Percentiles rank a stretch among this genome's conserved stretches.
Conservation (phyloP, 495 filamentous ascomycete genomes). For the Penicillium steckii region DNA sequence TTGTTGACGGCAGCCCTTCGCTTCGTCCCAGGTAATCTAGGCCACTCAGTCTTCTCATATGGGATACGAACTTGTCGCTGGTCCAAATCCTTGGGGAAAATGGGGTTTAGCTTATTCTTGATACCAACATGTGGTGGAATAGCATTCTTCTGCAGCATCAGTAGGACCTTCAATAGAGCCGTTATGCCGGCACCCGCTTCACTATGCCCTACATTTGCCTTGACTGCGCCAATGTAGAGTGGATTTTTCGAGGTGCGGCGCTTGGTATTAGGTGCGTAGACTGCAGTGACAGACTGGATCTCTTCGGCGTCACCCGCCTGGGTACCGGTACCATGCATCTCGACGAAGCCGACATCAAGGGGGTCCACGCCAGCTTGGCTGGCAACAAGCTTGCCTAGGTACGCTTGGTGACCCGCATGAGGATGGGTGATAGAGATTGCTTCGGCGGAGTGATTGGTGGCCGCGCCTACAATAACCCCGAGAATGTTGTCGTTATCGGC, state of each 20-base stretch:
- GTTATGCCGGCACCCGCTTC: constrained; percentile 34
- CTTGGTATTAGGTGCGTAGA: constrained; percentile 18
- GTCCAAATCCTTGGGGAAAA: constrained; percentile 21
- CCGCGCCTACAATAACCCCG: constrained; percentile 36
- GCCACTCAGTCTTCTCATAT: not conserved
- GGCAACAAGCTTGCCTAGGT: not conserved
- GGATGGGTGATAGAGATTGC: constrained; percentile 48
- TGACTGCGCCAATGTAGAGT: constrained; percentile 33
- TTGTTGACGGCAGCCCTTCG: constrained; percentile 33
- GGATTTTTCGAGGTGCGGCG: not conserved
- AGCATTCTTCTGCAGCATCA: constrained; percentile 3
- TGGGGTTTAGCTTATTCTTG: constrained; percentile 42
- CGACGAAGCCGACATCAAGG: constrained; percentile 49
- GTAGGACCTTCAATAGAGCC: constrained; percentile 15
- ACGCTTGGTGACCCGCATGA: constrained; percentile 44
- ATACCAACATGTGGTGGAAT: constrained; percentile 30
- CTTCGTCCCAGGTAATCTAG: constrained; percentile 5
- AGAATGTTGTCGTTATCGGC: constrained; percentile 47
- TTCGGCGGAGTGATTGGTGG: constrained; percentile 45
- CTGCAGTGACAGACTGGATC: constrained; percentile 23
- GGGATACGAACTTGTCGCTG: constrained; percentile 31
- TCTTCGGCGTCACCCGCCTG: constrained; percentile 41
- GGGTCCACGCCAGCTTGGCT: constrained; percentile 41
- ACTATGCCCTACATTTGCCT: constrained; percentile 42
- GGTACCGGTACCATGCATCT: constrained; percentile 49